A percentile compares a stretch with the other conserved stretches of the same genome.
phyloP scores from a whole-genome alignment of 164 flowering plant species.

The Saururus chinensis region DNA sequence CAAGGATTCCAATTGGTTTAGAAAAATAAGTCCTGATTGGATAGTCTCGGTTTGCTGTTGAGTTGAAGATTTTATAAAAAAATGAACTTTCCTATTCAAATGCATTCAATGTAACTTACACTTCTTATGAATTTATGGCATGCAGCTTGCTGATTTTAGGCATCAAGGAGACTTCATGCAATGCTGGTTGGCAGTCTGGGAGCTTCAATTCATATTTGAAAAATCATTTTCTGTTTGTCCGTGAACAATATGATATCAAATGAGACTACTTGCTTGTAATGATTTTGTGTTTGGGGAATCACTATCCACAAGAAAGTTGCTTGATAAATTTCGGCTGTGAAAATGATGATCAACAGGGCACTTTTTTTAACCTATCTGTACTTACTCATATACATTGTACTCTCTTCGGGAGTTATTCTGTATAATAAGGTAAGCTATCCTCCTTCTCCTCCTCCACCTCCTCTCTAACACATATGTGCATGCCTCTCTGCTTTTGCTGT shows the following conservation, averaged over 20 bases:
- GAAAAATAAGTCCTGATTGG: no score
- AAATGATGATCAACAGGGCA: conserved; percentile 51
- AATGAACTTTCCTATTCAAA: background rate
- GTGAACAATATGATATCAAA: no score
- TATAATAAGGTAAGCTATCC: conserved; percentile 55
- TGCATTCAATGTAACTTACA: background rate
- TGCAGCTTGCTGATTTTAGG: no score
- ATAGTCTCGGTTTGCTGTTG: no score
- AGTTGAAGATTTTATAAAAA: no score
- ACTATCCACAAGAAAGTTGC: background rate
- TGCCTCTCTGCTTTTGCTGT: background rate
- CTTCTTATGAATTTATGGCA: background rate
- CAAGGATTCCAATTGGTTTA: no score
- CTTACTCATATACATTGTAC: conserved; percentile 67
- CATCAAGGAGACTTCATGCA: background rate
- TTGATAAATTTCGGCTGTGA: background rate
- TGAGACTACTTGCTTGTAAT: no score
- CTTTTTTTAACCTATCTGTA: conserved; percentile 67
- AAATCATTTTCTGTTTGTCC: no score
- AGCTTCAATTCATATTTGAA: background rate
- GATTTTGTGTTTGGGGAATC: background rate
- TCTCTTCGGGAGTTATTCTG: conserved; percentile 83
- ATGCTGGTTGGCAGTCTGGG: background rate
- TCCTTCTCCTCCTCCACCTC: background rate
- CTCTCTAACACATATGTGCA: background rate